Evolutionary conservation across 176 grass and related monocot genomes (phyloP).

Genomic region (Juncus inflexus): DNA sequence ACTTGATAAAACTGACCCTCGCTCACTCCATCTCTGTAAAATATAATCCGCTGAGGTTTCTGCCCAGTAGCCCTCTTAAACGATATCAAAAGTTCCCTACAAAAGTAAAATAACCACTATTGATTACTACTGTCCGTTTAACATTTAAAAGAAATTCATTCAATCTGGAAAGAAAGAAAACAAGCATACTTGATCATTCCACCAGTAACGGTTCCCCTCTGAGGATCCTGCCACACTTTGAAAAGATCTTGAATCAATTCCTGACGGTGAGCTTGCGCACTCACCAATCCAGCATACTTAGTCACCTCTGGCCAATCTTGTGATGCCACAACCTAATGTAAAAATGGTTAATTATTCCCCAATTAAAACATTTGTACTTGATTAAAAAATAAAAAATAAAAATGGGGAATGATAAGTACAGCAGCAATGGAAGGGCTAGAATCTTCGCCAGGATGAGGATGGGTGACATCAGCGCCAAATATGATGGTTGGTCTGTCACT

Average conservation of each 20-base stretch:
- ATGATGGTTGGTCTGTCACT: conserved; percentile 50
- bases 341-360: too few species aligned
- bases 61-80: conserved; percentile 87
- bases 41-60: conserved; percentile 95
- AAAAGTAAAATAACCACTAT: background rate
- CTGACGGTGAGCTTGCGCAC: conserved; percentile 63
- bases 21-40: conserved; percentile 94
- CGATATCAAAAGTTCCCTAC: conserved; percentile 86
- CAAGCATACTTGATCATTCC: conserved; percentile 60
- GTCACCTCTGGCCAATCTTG: conserved; percentile 78
- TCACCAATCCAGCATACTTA: conserved; percentile 57
- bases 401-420: background rate
- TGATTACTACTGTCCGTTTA: too few species aligned
- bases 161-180: background rate
- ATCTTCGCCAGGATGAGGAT: conserved; percentile 53
- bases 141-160: conserved; percentile 12
- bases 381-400: too few species aligned
- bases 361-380: too few species aligned
- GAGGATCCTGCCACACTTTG: conserved; percentile 87
- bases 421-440: conserved; percentile 55
- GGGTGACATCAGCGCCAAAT: conserved; percentile 54
- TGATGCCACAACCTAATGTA: conserved; percentile 53
- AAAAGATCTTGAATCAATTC: conserved; percentile 84
- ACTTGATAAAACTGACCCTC: conserved; percentile 99
- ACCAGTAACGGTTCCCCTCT: conserved; percentile 56